These are phyloP conservation scores for Bipolaris sorokiniana DNA, from an alignment of 2,329 filamentous ascomycete genomes.

Conservation along the genomic window DNA sequence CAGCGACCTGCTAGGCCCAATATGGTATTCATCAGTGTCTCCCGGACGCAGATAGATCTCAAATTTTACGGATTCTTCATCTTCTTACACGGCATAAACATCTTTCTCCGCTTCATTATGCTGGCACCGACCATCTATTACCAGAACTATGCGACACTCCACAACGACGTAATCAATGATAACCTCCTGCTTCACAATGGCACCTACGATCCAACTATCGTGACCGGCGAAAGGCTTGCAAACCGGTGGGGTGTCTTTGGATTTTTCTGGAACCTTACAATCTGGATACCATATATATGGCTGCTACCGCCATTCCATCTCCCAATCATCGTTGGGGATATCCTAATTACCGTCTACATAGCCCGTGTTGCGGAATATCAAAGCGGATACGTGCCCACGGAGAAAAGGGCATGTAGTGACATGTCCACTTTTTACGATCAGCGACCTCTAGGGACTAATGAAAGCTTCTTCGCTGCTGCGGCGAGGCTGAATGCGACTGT, in stretches of 20 bases:
- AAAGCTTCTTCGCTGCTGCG: constrained; percentile 38
- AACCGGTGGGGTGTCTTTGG: constrained; percentile 10
- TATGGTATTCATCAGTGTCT: neutral
- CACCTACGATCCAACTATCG: constrained; percentile 16
- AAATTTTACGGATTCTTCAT: neutral
- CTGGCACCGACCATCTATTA: constrained; percentile 12
- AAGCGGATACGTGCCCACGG: constrained; percentile 14
- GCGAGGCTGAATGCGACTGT: constrained; percentile 31
- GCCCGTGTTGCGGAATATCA: constrained; percentile 14
- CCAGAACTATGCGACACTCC: neutral
- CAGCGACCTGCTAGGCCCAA: neutral
- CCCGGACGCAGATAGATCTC: too few species aligned
- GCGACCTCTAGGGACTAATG: constrained; percentile 25
- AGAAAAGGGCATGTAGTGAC: constrained; percentile 2
- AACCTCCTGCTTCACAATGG: constrained; percentile 20
- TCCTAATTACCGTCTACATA: constrained; percentile 10
- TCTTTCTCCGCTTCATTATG: constrained; percentile 11
- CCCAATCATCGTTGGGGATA: constrained; percentile 17
- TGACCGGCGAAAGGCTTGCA: constrained; percentile 16
- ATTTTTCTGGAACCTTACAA: constrained; percentile 11
- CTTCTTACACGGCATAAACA: neutral
- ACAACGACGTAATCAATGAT: constrained; percentile 13
- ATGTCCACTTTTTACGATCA: neutral
- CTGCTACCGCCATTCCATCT: constrained; percentile 17
- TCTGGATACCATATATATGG: constrained; percentile 5